Evolutionary conservation across 2,329 filamentous ascomycete genomes (phyloP).

Genomic region (Neofusicoccum laricinum): DNA sequence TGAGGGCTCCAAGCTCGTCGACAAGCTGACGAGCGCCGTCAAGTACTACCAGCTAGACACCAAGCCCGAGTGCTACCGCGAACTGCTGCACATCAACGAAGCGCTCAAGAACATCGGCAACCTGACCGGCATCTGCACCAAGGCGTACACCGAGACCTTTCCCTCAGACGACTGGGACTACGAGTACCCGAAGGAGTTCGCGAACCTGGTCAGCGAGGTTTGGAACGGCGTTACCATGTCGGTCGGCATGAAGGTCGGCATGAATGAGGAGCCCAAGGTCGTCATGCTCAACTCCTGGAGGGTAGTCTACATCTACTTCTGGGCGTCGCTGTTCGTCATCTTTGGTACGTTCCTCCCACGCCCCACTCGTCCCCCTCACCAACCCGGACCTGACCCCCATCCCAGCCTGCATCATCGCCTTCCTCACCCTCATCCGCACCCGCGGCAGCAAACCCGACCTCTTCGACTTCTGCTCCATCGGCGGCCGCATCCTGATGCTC

Average conservation of each 20-base stretch:
- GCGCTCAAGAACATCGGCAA: slow-evolving; percentile 29
- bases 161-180: slow-evolving; percentile 17
- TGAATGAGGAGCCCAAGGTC: slow-evolving; percentile 25
- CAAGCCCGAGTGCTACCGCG: slow-evolving; percentile 28
- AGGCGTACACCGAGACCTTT: slow-evolving; percentile 22
- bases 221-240: slow-evolving; percentile 32
- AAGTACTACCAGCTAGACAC: slow-evolving; percentile 31
- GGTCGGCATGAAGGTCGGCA: slow-evolving; percentile 33
- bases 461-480: slow-evolving; percentile 39
- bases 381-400: background rate
- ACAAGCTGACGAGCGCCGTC: slow-evolving; percentile 25
- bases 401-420: slow-evolving; percentile 32
- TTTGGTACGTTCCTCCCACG: slow-evolving; percentile 16
- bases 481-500: slow-evolving; percentile 28
- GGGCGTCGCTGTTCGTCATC: slow-evolving; percentile 36
- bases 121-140: slow-evolving; percentile 30
- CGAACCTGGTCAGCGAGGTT: slow-evolving; percentile 23
- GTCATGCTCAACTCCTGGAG: slow-evolving; percentile 30
- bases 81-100: slow-evolving; percentile 18
- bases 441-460: slow-evolving; percentile 35
- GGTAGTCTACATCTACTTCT: slow-evolving; percentile 38
- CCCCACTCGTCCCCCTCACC: background rate
- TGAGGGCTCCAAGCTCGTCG: slow-evolving; percentile 30
- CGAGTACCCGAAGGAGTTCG: slow-evolving; percentile 21
- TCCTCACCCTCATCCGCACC: slow-evolving; percentile 37